Evolutionary conservation across 2,329 filamentous ascomycete genomes (phyloP).

Genomic region (Talaromyces sp.): DNA sequence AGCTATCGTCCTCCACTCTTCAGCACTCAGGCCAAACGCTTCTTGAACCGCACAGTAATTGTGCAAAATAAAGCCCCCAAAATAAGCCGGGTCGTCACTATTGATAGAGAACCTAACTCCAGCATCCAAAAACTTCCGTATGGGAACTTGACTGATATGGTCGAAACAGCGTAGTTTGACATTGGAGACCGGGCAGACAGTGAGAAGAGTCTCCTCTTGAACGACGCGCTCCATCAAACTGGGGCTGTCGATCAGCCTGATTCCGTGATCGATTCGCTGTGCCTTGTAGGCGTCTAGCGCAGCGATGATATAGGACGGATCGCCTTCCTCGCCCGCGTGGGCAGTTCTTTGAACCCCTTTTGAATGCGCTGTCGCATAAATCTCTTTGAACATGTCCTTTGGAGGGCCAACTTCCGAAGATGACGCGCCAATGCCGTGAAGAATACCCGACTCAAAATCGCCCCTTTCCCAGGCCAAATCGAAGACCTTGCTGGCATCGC

Average conservation of each 20-base stretch:
- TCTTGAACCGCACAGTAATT: slow-evolving; percentile 74
- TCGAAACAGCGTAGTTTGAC: slow-evolving; percentile 56
- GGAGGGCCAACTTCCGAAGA: slow-evolving; percentile 55
- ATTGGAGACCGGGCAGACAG: slow-evolving; percentile 70
- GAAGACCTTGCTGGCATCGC: slow-evolving; percentile 45
- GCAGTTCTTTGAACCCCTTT: slow-evolving; percentile 60
- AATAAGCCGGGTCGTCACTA: slow-evolving; percentile 70
- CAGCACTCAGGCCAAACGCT: slow-evolving; percentile 56
- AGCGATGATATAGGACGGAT: slow-evolving; percentile 58
- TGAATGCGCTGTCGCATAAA: slow-evolving; percentile 53
- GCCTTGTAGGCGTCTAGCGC: slow-evolving; percentile 58
- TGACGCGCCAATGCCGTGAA: slow-evolving; percentile 63
- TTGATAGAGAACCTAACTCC: slow-evolving; percentile 67
- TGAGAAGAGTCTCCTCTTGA: slow-evolving; percentile 55
- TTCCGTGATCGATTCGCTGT: slow-evolving; percentile 69
- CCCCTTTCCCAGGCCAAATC: slow-evolving; percentile 32
- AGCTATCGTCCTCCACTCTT: slow-evolving; percentile 64
- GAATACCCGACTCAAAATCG: slow-evolving; percentile 45
- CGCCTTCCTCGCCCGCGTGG: slow-evolving; percentile 72
- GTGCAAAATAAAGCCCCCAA: slow-evolving; percentile 68
- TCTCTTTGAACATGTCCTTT: slow-evolving; percentile 54
- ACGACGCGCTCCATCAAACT: slow-evolving; percentile 56
- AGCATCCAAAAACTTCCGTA: slow-evolving; percentile 57
- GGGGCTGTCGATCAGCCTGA: slow-evolving; percentile 57
- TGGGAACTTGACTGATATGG: slow-evolving; percentile 52